Evolutionary conservation across 1,284 basidiomycete genomes (phyloP).

Genomic region (Apiotrichum akiyoshidainum): DNA sequence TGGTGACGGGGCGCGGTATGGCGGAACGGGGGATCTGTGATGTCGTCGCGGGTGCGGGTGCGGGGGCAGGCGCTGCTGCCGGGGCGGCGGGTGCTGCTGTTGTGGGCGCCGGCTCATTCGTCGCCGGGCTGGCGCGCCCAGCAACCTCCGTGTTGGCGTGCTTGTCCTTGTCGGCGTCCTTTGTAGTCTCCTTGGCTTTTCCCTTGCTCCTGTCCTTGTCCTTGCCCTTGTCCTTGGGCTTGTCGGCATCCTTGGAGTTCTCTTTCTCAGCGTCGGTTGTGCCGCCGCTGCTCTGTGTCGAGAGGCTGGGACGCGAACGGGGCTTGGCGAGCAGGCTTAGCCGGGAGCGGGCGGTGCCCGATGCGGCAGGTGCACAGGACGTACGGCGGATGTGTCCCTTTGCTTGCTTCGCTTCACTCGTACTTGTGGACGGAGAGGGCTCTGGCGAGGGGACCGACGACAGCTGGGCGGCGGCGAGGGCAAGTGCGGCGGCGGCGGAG

Average conservation of each 20-base stretch:
- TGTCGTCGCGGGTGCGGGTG: neutral
- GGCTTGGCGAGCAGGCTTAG: too few relatives aligned
- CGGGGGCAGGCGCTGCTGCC: neutral
- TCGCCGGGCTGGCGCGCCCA: too few relatives aligned
- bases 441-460: too few relatives aligned
- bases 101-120: neutral
- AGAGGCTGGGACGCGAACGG: too few relatives aligned
- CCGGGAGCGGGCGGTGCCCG: too few relatives aligned
- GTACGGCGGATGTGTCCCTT: neutral
- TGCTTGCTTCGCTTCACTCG: too few relatives aligned
- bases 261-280: too few relatives aligned
- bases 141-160: neutral
- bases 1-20: slow-evolving; percentile 5
- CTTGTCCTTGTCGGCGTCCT: neutral
- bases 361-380: neutral
- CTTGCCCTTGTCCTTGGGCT: neutral
- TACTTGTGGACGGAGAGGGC: neutral
- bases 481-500: neutral
- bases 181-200: too few relatives aligned
- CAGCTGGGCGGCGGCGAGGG: neutral
- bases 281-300: too few relatives aligned
- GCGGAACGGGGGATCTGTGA: neutral
- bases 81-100: too few relatives aligned
- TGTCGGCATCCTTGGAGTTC: too few relatives aligned
- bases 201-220: neutral